Evolutionary conservation across 108 stramenopile species (phyloP), one percentile per base, ranked within the genome.

Genomic region (Conticribra guillardii): DNA sequence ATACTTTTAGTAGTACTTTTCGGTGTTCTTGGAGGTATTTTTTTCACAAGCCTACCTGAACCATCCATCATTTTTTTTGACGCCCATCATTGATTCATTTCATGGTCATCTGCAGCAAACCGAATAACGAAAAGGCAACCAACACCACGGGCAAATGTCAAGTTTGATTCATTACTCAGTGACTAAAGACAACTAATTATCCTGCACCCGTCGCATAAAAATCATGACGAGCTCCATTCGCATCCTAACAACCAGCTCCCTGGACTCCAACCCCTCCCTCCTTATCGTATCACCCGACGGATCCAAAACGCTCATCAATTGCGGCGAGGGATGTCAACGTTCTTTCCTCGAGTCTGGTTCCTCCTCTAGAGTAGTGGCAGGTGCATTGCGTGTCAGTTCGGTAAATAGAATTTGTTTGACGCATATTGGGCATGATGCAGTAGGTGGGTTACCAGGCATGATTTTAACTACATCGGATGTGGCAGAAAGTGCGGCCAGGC

Each of bases 401-500:
- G 84, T 94, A 29, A 77, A 83, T 37, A 69, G 83, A 50, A 61
- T 95, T 9, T 92, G 90, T 50, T 48, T 95, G 60, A 92, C 90
- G 1, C 85, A 87, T 71, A 63, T 91, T 9, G 79, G 75, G 9
- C 85, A 89, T 61, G 78, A 78, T 19, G 76, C 87, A 4, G 48
- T 90, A 3, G 93, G 90, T 30, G 93, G 93, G 26, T 57, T 95
- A 23, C 93, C 93, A 1, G 93, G 93, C 4, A 85, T 91, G 85
- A 83, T 90, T 49, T 65, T 95, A 29, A 95, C 91, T 2, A 74
- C 84, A 4, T 84, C 89, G 0, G 93, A 95, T 81, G 91, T 81
- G 48, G 69, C 81, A 4, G 76, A 82, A 22, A 63, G 46, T 67
- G 58, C 58, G 11, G 60, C 55, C 4, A 71, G 37, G 46, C 53